Conservation (phyloP, 495 filamentous ascomycete genomes). For the Coniosporium apollinis region DNA sequence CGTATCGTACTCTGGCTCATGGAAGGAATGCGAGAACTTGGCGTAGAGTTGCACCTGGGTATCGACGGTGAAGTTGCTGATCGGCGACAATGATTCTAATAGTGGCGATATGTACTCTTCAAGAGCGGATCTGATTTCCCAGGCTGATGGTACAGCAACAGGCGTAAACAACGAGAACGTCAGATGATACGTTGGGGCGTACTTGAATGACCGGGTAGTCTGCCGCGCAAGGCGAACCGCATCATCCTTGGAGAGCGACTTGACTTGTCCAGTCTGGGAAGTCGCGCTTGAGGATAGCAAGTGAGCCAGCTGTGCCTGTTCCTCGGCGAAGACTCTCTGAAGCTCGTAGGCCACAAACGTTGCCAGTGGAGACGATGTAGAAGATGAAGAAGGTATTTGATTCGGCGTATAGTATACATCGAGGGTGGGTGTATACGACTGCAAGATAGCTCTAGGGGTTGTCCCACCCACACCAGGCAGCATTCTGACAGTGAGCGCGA, state of each 20-base stretch:
- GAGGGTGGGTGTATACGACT: slow-evolving; percentile 51
- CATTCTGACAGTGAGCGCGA: slow-evolving; percentile 54
- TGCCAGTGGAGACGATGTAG: slow-evolving; percentile 57
- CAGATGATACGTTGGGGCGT: slow-evolving; percentile 85
- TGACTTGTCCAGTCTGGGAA: slow-evolving; percentile 5
- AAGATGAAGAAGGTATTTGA: slow-evolving; percentile 49
- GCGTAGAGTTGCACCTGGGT: slow-evolving; percentile 94
- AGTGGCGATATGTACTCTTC: slow-evolving; percentile 68
- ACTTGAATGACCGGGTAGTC: slow-evolving; percentile 71
- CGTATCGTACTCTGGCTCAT: slow-evolving; percentile 36
- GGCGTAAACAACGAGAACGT: slow-evolving; percentile 91
- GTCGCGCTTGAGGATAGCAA: slow-evolving; percentile 41
- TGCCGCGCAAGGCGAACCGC: slow-evolving; percentile 37
- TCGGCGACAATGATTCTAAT: slow-evolving; percentile 54
- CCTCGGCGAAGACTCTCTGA: slow-evolving; percentile 66
- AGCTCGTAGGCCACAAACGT: slow-evolving; percentile 67
- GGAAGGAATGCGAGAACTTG: slow-evolving; percentile 55
- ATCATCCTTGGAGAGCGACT: slow-evolving; percentile 30
- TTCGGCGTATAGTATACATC: slow-evolving; percentile 67
- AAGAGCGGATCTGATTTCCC: slow-evolving; percentile 79
- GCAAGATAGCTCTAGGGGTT: slow-evolving; percentile 40
- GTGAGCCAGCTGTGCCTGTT: slow-evolving; percentile 75
- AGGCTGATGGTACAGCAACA: slow-evolving; percentile 57
- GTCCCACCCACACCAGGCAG: slow-evolving; percentile 39
- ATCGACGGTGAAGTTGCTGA: slow-evolving; percentile 93